Evolutionary conservation across 371 early-diverging fungal species (phyloP), one percentile per base, ranked within the genome.

Genomic region (Lichtheimia ramosa): DNA sequence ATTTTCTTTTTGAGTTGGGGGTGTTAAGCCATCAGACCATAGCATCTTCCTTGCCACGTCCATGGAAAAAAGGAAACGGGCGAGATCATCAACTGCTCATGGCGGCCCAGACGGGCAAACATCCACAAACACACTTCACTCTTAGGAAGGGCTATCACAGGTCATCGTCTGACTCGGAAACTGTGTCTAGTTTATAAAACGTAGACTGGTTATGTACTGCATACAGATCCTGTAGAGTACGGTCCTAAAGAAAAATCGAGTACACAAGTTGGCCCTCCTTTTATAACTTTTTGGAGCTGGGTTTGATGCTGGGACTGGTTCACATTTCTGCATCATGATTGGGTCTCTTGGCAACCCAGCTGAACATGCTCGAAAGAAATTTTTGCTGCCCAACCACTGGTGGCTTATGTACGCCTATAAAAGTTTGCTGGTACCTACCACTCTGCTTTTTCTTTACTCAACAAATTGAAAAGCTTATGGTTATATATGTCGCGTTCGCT

Each of bases 201-300:
- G 68, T 70, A 73, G 71, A 76, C 71, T 66, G 67, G 77, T 66
- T 58, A 73, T 70, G 69, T 76, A 76, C 77, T 76, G 77, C 69
- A 76, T 76, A 76, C 77, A 76, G 73, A 76, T 76, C 77, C 77
- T 76, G 77, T 73, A 73, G 77, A 76, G 77, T 73, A 76, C 77
- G 77, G 73, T 73, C 73, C 73, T 76, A 69, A 73, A 63, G 73
- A 73, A 70, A 71, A 65, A 67, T 55, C n/a, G 21, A 23, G 14
- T 25, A 25, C 62, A 16, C 43, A 49, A 58, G 56, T 53, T 59
- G 20, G 28, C 42, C 18, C 40, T 28, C 28, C 41, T 66, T 72
- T 68, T 72, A 72, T 72, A 72, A 50, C 61, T 72, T 68, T 66
- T 20, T 0, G 15, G 5, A 3, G 8, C 12, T 41, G 5, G n/a